Evolutionary conservation across 225 moss, liverwort and hornwort species (phyloP), one percentile per base, ranked within the genome.

Genomic region (Anthoceros angustus): DNA sequence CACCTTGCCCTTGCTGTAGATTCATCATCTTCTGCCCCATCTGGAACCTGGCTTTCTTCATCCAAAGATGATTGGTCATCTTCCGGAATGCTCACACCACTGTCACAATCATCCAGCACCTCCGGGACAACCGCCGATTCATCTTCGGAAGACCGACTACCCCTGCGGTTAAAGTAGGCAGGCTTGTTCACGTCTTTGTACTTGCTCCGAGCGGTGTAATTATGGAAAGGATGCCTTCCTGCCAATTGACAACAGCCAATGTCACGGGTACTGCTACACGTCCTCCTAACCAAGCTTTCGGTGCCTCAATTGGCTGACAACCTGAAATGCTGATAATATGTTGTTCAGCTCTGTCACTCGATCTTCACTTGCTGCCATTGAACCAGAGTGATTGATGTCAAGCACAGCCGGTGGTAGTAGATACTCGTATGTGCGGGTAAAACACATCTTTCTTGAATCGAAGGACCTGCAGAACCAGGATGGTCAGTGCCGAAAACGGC

Each of bases 211-310:
- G 79, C 82, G 12, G 94, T 95, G 45, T 88, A 95, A 64, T 95
- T 95, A 74, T 95, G 90, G 64, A 77, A 95, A 60, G 94, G 80
- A 78, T 86, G 87, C 72, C 87, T 86, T 67, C 94, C 90, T 94
- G 84, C 55, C 16, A 20, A 32, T 55, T 20, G 18, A 55, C 55
- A 15, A 55, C 32, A 32, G 32, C 32, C 32, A 1, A 32, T 32
- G 32, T 32, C 32, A 32, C 32, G 32, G 32, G 32, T 32, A 32
- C 32, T 32, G 4, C 32, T 32, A 32, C 2, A 32, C 32, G 32
- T 32, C 32, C 32, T 32, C 32, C 32, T 32, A 32, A 32, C 32
- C 32, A 32, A 32, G 32, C 32, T 32, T 1, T 32, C 32, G 1
- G 32, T 32, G 32, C 2, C 32, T 32, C 32, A 32, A 32, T 32